Percentiles rank a stretch among this genome's conserved stretches.
Conservation (phyloP, 129 eudicot species). For the Tanacetum coccineum region DNA sequence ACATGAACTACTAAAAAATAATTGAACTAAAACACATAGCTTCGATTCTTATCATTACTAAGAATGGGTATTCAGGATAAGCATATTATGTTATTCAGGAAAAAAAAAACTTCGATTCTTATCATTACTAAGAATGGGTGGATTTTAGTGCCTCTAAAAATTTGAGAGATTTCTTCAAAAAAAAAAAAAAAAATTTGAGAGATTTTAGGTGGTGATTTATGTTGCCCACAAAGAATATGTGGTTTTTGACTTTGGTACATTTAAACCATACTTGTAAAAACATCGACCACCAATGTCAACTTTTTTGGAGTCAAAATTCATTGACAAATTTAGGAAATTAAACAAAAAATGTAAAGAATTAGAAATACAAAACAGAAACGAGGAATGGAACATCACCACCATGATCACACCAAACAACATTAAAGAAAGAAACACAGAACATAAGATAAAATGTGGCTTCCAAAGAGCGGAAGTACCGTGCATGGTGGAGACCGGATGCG, state of each 20-base stretch:
- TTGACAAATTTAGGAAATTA: conserved; percentile 17
- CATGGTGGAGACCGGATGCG: conserved; percentile 20
- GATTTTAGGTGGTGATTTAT: conserved; percentile 19
- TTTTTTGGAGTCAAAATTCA: conserved; percentile 17
- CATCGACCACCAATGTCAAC: conserved; percentile 21
- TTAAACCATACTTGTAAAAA: conserved; percentile 6
- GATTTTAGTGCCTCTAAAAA: not conserved
- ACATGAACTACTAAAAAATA: too few relatives aligned
- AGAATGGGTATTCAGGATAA: too few relatives aligned
- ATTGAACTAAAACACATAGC: too few relatives aligned
- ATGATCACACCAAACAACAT: conserved; percentile 12
- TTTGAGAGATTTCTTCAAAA: too few relatives aligned
- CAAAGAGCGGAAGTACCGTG: conserved; percentile 30
- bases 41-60: too few relatives aligned
- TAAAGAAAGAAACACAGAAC: not conserved
- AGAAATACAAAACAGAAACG: not conserved
- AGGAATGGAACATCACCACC: conserved; percentile 3
- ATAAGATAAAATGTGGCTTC: conserved; percentile 35
- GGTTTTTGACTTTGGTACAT: conserved; percentile 14
- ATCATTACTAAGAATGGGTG: conserved; percentile 3
- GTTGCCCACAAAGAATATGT: conserved; percentile 18
- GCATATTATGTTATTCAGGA: too few relatives aligned
- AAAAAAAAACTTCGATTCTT: too few relatives aligned
- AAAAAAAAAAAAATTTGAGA: too few relatives aligned
- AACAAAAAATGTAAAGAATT: not conserved